A percentile compares a stretch with the other conserved stretches of the same genome.
Evolutionary conservation across 768 basidiomycete genomes (phyloP).

Genomic region (Rhizopogon rudus): DNA sequence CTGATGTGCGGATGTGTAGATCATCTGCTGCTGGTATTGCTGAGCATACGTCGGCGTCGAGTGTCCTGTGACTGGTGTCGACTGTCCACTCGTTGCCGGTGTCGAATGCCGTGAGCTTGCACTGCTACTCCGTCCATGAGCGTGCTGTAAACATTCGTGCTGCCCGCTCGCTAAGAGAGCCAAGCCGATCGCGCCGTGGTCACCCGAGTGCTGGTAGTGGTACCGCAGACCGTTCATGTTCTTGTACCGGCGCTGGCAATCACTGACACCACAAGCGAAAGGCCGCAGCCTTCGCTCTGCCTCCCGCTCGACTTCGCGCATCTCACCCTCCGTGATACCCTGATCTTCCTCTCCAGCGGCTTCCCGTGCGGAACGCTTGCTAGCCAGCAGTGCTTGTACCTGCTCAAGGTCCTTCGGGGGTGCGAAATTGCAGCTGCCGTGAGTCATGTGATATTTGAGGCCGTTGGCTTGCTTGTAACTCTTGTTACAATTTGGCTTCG

Average conservation of each 20-base stretch:
- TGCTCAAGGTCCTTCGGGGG: constrained; percentile 83
- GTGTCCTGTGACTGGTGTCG: constrained; percentile 24
- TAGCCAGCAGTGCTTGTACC: constrained; percentile 64
- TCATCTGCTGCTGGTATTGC: constrained; percentile 33
- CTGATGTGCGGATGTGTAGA: constrained; percentile 30
- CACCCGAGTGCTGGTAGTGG: constrained; percentile 95
- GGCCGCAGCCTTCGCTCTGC: constrained; percentile 80
- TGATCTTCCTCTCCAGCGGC: constrained; percentile 37
- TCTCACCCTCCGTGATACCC: constrained; percentile 51
- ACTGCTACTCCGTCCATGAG: constrained; percentile 23
- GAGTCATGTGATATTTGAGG: constrained; percentile 91
- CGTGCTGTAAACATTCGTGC: constrained; percentile 47
- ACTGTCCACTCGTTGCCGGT: constrained; percentile 25
- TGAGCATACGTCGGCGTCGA: constrained; percentile 28
- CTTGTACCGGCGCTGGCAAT: constrained; percentile 87
- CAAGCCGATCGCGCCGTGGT: constrained; percentile 88
- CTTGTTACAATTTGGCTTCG: constrained; percentile 94
- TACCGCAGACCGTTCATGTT: constrained; percentile 98
- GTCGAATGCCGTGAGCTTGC: constrained; percentile 29
- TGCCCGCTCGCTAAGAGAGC: constrained; percentile 75
- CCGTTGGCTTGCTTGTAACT: constrained; percentile 95
- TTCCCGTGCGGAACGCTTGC: constrained; percentile 35
- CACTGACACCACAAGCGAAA: constrained; percentile 86
- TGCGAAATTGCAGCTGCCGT: constrained; percentile 90
- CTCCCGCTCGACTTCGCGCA: constrained; percentile 74